Conservation (phyloP, 306 rosid genomes). For the Sophora flavescens region DNA sequence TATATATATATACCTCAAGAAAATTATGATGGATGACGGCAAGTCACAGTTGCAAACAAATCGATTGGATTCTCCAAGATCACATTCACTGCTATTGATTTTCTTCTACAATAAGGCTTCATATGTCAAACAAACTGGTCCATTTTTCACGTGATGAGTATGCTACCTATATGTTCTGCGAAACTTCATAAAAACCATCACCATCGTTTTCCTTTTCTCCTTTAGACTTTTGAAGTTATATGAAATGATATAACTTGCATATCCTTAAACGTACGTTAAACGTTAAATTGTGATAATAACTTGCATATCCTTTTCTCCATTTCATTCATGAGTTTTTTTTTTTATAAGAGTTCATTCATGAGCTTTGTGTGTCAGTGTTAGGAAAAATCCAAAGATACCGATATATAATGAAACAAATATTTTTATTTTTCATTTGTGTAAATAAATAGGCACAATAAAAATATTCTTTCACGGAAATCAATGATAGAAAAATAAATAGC, state of each 20-base stretch:
- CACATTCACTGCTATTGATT: background rate
- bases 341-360: too few species aligned
- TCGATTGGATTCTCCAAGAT: constrained; percentile 13
- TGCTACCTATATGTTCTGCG: background rate
- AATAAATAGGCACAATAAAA: too few species aligned
- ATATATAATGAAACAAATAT: too few species aligned
- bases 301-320: too few species aligned
- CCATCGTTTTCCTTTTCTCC: constrained; percentile 13
- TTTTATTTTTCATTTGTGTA: too few species aligned
- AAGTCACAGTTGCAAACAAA: constrained; percentile 10
- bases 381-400: too few species aligned
- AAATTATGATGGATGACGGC: constrained; percentile 32
- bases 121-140: constrained; percentile 39
- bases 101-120: constrained; percentile 15
- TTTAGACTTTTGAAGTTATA: background rate
- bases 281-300: too few species aligned
- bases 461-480: too few species aligned
- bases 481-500: too few species aligned
- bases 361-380: too few species aligned
- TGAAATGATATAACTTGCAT: background rate
- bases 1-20: background rate
- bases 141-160: constrained; percentile 33
- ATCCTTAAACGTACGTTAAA: too few species aligned
- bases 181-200: constrained; percentile 15
- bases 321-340: too few species aligned